Percentiles rank a stretch among this genome's conserved stretches.
Conservation (phyloP, 208 protist genomes). For the Spongospora subterranea region DNA sequence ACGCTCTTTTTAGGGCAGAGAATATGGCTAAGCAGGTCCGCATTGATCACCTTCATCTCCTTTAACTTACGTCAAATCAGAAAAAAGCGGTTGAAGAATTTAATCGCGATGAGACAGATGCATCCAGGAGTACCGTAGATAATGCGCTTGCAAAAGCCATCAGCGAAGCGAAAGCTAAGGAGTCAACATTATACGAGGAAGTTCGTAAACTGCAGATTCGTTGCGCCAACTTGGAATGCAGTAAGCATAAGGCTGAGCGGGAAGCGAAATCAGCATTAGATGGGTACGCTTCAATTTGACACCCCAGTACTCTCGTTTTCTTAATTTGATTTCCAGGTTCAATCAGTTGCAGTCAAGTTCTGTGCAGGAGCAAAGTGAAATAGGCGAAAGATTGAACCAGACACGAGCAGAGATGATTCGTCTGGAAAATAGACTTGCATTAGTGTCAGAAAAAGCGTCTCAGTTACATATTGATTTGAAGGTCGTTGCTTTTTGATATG, state of each 20-base stretch:
- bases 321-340: background rate
- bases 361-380: background rate
- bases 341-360: background rate
- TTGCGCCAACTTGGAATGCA: background rate
- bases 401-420: slow-evolving; percentile 13
- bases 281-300: background rate
- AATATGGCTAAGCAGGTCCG: background rate
- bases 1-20: background rate
- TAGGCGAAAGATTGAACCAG: background rate
- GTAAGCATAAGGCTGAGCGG: background rate
- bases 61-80: background rate
- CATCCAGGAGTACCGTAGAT: background rate
- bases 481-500: background rate
- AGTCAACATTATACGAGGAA: background rate
- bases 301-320: background rate
- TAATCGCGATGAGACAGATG: background rate
- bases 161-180: background rate
- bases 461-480: background rate
- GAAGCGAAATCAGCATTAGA: background rate
- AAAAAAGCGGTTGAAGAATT: background rate
- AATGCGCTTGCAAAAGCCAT: background rate
- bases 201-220: background rate
- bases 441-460: background rate
- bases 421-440: background rate
- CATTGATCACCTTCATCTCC: background rate